These are phyloP conservation scores for Trichaptum fuscoviolaceum DNA, from an alignment of 768 basidiomycete species.

Conservation along the genomic window DNA sequence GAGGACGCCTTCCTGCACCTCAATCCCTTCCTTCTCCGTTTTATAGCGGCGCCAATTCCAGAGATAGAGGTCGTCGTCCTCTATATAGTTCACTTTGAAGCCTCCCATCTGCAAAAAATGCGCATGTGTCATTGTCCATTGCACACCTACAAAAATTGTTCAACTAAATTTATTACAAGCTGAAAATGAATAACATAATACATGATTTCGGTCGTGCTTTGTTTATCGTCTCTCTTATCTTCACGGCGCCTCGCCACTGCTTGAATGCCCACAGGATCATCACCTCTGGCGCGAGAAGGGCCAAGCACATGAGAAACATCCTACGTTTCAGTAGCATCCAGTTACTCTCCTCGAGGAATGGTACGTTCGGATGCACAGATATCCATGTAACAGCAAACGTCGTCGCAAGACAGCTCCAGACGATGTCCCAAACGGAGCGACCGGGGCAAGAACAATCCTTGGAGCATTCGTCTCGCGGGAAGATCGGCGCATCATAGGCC, in stretches of 20 bases:
- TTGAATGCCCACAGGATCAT: conserved; percentile 22
- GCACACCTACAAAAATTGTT: not conserved
- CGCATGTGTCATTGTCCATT: conserved; percentile 9
- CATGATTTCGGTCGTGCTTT: not conserved
- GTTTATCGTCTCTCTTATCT: conserved; percentile 37
- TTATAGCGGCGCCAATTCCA: not conserved
- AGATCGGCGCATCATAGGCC: too few species aligned
- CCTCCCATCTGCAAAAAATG: conserved; percentile 7
- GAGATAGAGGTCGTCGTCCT: not conserved
- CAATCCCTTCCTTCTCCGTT: not conserved
- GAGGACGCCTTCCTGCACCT: not conserved
- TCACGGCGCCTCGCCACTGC: conserved; percentile 12
- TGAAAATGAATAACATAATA: not conserved
- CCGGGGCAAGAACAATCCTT: not conserved
- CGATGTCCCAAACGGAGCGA: conserved; percentile 14
- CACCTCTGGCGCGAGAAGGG: conserved; percentile 25
- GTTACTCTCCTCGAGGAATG: conserved; percentile 13
- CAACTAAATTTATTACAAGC: not conserved
- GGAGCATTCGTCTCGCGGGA: not conserved
- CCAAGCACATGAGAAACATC: conserved; percentile 14
- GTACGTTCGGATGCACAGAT: conserved; percentile 26
- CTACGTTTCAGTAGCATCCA: conserved; percentile 7
- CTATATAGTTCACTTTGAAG: not conserved
- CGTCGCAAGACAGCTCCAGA: conserved; percentile 23
- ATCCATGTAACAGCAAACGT: conserved; percentile 26